phyloP scores from a whole-genome alignment of 768 basidiomycete species.

The Mycena galericulata region DNA sequence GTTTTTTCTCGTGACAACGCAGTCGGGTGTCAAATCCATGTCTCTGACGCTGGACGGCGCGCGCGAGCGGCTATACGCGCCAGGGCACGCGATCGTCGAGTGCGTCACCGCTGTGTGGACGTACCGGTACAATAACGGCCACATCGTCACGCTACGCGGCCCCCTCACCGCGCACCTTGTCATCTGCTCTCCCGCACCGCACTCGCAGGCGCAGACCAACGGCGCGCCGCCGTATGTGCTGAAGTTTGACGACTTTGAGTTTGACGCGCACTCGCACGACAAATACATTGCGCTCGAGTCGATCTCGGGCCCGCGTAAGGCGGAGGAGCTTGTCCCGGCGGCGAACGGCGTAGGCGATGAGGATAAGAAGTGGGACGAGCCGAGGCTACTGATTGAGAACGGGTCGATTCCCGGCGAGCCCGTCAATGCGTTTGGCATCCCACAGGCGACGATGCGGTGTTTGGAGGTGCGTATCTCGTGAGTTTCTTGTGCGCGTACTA shows the following conservation, averaged over 20 bases:
- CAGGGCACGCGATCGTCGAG: constrained; percentile 71
- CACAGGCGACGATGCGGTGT: constrained; percentile 91
- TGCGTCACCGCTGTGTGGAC: constrained; percentile 84
- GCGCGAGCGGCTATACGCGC: constrained; percentile 66
- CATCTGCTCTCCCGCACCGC: constrained; percentile 47
- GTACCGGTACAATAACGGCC: constrained; percentile 83
- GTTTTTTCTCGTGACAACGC: constrained; percentile 87
- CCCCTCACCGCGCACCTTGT: constrained; percentile 77
- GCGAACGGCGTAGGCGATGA: constrained; percentile 52
- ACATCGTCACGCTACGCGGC: constrained; percentile 81
- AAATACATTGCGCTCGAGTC: constrained; percentile 79
- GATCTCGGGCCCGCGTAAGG: constrained; percentile 62
- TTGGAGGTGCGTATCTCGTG: constrained; percentile 67
- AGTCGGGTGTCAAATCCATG: constrained; percentile 89
- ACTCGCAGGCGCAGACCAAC: constrained; percentile 41
- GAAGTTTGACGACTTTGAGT: constrained; percentile 80
- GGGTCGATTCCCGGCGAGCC: constrained; percentile 84
- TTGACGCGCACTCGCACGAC: constrained; percentile 79
- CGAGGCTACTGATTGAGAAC: constrained; percentile 66
- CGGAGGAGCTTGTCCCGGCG: constrained; percentile 46
- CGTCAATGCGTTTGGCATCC: constrained; percentile 90
- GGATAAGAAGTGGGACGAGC: constrained; percentile 76
- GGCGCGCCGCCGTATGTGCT: constrained; percentile 49
- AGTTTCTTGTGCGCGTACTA: constrained; percentile 15
- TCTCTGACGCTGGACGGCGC: constrained; percentile 82